Evolutionary conservation across 2,329 filamentous ascomycete genomes (phyloP).

Genomic region (Rhinocladiella similis): DNA sequence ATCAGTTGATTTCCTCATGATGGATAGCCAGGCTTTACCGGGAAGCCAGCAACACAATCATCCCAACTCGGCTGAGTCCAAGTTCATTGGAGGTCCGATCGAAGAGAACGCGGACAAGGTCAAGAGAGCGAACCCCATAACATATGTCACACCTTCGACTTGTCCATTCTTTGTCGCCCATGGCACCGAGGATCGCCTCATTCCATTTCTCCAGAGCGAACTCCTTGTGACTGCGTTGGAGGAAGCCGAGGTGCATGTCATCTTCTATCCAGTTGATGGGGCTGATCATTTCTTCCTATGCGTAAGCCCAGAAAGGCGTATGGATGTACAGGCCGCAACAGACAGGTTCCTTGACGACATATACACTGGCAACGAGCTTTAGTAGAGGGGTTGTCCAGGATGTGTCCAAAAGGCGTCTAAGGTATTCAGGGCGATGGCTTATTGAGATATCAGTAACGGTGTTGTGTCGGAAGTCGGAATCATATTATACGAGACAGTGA

Average conservation of each 20-base stretch:
- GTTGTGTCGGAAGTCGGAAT: no score
- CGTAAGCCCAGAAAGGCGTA: neutral
- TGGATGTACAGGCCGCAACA: neutral
- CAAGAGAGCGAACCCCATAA: slow-evolving; percentile 13
- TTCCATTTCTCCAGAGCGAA: slow-evolving; percentile 6
- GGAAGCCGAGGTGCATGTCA: neutral
- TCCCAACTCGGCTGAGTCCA: slow-evolving; percentile 7
- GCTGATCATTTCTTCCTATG: slow-evolving; percentile 13
- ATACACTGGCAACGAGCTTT: neutral
- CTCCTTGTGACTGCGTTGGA: slow-evolving; percentile 4
- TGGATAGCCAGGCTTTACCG: slow-evolving; percentile 9
- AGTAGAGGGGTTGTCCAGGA: neutral
- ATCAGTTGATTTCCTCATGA: slow-evolving; percentile 11
- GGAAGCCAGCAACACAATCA: slow-evolving; percentile 4
- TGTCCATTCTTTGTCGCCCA: slow-evolving; percentile 16
- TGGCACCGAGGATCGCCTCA: slow-evolving; percentile 8
- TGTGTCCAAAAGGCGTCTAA: no score
- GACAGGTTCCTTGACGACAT: slow-evolving; percentile 5
- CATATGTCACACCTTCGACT: slow-evolving; percentile 4
- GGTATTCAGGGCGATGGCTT: no score
- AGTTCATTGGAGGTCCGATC: slow-evolving; percentile 8
- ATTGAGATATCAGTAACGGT: no score
- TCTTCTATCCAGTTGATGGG: slow-evolving; percentile 9
- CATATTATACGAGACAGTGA: no score
- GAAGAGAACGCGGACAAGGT: slow-evolving; percentile 5